phyloP scores from a whole-genome alignment of 2,329 filamentous ascomycete species.

The Nemania diffusa region DNA sequence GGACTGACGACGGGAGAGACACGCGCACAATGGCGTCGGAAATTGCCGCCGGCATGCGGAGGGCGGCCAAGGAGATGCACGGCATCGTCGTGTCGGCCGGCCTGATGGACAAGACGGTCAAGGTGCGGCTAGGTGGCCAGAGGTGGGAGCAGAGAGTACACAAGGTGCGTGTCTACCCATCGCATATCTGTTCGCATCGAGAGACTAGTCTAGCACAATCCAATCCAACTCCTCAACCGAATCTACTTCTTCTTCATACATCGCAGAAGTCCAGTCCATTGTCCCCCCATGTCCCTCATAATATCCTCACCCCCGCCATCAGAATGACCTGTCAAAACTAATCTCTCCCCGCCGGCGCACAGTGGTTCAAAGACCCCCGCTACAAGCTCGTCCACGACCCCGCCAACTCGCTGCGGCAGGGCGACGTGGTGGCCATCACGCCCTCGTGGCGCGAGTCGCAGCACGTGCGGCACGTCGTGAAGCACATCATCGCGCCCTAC shows the following conservation, averaged over 20 bases:
- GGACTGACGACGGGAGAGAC: not conserved
- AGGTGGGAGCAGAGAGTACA: slow-evolving; percentile 78
- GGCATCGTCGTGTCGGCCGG: slow-evolving; percentile 83
- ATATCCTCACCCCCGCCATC: not conserved
- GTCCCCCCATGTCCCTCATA: too few relatives aligned
- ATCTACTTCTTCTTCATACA: not conserved
- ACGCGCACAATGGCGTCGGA: slow-evolving; percentile 27
- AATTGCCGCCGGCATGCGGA: slow-evolving; percentile 49
- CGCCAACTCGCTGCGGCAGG: slow-evolving; percentile 74
- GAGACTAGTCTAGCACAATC: not conserved
- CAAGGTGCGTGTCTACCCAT: slow-evolving; percentile 64
- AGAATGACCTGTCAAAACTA: not conserved
- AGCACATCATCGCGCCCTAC: slow-evolving; percentile 76
- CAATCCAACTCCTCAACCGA: not conserved
- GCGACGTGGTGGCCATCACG: slow-evolving; percentile 79
- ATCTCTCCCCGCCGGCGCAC: not conserved
- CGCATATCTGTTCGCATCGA: not conserved
- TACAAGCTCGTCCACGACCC: slow-evolving; percentile 83
- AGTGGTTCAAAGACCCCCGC: slow-evolving; percentile 73
- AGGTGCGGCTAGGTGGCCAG: slow-evolving; percentile 76
- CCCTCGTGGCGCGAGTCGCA: slow-evolving; percentile 73
- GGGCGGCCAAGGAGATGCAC: slow-evolving; percentile 62
- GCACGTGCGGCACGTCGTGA: slow-evolving; percentile 78
- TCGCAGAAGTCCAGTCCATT: too few relatives aligned
- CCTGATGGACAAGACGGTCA: slow-evolving; percentile 81